Conservation (phyloP, 164 flowering plant species). For the Nymphaea thermarum region DNA sequence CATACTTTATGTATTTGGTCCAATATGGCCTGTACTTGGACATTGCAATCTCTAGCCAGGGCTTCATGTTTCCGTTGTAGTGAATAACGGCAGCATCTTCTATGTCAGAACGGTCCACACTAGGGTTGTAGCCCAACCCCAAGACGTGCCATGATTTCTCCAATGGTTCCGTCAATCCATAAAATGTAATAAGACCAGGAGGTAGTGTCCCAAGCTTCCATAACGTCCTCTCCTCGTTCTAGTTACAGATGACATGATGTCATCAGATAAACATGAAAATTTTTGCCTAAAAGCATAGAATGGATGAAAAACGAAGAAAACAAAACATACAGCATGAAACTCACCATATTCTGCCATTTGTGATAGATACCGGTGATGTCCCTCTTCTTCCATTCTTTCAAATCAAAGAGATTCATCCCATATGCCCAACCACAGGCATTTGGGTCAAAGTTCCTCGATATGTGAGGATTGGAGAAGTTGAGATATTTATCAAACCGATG, state of each 20-base stretch:
- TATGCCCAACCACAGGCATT: slow-evolving; percentile 99
- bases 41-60: slow-evolving; percentile 98
- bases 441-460: slow-evolving; percentile 76
- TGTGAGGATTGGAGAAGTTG: slow-evolving; percentile 88
- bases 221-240: slow-evolving; percentile 88
- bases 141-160: slow-evolving; percentile 96
- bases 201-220: slow-evolving; percentile 99
- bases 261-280: not conserved
- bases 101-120: slow-evolving; percentile 62
- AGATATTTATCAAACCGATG: slow-evolving; percentile 96
- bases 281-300: not conserved
- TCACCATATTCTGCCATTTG: slow-evolving; percentile 96
- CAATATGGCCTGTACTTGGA: slow-evolving; percentile 81
- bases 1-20: slow-evolving; percentile 83
- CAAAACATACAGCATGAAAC: not conserved
- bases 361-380: slow-evolving; percentile 98
- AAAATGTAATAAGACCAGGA: slow-evolving; percentile 93
- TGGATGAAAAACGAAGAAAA: not conserved
- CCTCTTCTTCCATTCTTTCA: slow-evolving; percentile 86
- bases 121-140: slow-evolving; percentile 97
- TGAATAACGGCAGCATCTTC: slow-evolving; percentile 89
- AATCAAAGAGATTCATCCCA: slow-evolving; percentile 96
- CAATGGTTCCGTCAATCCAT: slow-evolving; percentile 78
- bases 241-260: not conserved
- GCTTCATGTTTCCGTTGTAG: slow-evolving; percentile 98